Evolutionary conservation across 257 asterid genomes (phyloP).

Genomic region (Parsonsia alboflavescens): DNA sequence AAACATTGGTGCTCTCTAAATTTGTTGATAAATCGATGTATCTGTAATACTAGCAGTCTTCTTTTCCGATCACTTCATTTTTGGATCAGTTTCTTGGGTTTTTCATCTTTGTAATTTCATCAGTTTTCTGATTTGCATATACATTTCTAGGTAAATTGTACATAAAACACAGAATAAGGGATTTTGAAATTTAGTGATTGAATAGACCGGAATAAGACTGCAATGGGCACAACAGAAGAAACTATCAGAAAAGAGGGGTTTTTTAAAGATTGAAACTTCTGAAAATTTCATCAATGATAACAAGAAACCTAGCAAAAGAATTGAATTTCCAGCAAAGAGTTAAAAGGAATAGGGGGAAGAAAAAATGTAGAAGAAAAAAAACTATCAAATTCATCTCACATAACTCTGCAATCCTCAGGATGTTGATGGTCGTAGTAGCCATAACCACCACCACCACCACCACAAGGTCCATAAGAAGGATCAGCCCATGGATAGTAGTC

Average conservation of each 20-base stretch:
- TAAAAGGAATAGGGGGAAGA: not conserved
- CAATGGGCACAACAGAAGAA: no score
- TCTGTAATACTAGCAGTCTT: conserved; percentile 1
- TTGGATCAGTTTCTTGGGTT: not conserved
- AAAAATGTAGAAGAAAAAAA: not conserved
- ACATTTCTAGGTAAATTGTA: not conserved
- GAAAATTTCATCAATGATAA: not conserved
- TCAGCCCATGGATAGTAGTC: not conserved
- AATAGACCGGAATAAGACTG: no score
- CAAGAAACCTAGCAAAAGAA: no score
- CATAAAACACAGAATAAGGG: no score
- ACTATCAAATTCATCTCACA: not conserved
- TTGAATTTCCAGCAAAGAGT: no score
- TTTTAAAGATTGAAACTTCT: no score
- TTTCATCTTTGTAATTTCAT: not conserved
- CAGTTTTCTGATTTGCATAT: not conserved
- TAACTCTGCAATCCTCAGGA: conserved; percentile 2
- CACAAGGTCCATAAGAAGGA: not conserved
- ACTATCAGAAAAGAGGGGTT: no score
- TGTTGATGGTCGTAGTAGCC: not conserved
- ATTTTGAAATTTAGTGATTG: no score
- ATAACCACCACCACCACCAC: not conserved
- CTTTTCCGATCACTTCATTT: not conserved
- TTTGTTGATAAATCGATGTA: conserved; percentile 8
- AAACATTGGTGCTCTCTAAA: conserved; percentile 55